Conservation (phyloP, 345 rosid species). For the Adansonia digitata region DNA sequence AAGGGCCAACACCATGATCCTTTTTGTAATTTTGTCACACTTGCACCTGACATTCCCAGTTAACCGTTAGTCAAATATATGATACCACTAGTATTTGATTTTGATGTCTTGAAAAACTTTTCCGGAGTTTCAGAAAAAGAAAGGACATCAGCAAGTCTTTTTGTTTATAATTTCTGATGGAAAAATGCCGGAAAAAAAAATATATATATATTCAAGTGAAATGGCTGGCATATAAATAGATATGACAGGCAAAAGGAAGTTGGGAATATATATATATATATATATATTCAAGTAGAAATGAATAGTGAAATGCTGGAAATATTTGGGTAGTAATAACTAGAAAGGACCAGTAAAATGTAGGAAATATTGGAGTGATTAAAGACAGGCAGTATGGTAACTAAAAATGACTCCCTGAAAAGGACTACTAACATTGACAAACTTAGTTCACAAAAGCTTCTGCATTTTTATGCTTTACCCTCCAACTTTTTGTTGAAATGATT, state of each 20-base stretch:
- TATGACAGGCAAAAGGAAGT: too few species aligned
- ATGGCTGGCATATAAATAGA: too few species aligned
- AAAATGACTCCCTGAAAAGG: background rate
- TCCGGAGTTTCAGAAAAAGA: background rate
- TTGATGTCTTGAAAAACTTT: background rate
- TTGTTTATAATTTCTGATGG: too few species aligned
- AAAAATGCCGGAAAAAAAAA: too few species aligned
- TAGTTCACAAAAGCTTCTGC: background rate
- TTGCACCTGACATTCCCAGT: background rate
- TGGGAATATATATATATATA: too few species aligned
- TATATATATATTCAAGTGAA: background rate
- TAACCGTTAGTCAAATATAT: background rate
- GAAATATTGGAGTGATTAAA: background rate
- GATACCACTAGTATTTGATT: background rate
- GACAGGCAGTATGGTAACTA: background rate
- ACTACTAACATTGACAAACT: background rate
- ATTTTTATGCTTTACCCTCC: background rate
- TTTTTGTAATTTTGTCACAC: too few species aligned
- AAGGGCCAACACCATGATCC: background rate
- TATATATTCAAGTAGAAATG: too few species aligned
- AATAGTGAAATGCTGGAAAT: background rate
- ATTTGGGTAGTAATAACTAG: too few species aligned
- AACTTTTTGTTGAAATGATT: background rate
- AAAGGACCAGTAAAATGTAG: background rate
- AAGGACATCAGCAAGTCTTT: background rate